Percentiles rank a stretch among this genome's conserved stretches.
phyloP scores from a whole-genome alignment of 768 basidiomycete genomes.

The Russula lepida region DNA sequence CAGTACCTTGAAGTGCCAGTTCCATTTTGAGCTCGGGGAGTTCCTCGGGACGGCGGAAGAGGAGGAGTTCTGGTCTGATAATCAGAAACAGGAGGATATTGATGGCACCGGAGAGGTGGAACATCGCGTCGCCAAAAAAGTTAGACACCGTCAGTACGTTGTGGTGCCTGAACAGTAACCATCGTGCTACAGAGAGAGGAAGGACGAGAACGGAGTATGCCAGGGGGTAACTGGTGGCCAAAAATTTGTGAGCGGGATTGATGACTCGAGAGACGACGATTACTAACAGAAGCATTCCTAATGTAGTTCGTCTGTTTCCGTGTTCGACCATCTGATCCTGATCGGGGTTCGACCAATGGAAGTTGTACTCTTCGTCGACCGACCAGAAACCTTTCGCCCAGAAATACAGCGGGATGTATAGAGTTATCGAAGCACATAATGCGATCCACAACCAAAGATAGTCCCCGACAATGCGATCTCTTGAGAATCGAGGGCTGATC shows the following conservation, averaged over 20 bases:
- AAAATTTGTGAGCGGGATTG: not conserved
- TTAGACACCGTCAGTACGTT: slow-evolving; percentile 28
- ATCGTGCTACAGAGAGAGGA: not conserved
- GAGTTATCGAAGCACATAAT: slow-evolving; percentile 28
- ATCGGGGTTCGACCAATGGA: slow-evolving; percentile 17
- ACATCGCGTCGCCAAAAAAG: slow-evolving; percentile 29
- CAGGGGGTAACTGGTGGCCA: not conserved
- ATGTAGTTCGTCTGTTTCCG: slow-evolving; percentile 2
- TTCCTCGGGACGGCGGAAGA: slow-evolving; percentile 23
- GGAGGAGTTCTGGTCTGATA: slow-evolving; percentile 31
- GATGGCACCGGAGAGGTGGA: slow-evolving; percentile 32
- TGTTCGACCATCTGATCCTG: slow-evolving; percentile 4
- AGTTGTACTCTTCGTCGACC: slow-evolving; percentile 27
- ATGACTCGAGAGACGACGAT: no score
- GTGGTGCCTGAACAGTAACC: slow-evolving; percentile 1
- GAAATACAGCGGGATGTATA: slow-evolving; percentile 34
- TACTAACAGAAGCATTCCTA: slow-evolving; percentile 26
- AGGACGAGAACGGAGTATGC: not conserved
- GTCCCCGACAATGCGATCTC: slow-evolving; percentile 33
- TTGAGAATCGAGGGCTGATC: slow-evolving; percentile 29
- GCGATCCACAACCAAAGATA: slow-evolving; percentile 41
- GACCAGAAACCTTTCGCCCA: slow-evolving; percentile 32
- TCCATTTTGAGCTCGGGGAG: not conserved
- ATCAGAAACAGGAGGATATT: slow-evolving; percentile 35
- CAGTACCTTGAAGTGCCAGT: not conserved